Evolutionary conservation across 805 yeast species (phyloP).

Genomic region (Nakazawaea pomicola): DNA sequence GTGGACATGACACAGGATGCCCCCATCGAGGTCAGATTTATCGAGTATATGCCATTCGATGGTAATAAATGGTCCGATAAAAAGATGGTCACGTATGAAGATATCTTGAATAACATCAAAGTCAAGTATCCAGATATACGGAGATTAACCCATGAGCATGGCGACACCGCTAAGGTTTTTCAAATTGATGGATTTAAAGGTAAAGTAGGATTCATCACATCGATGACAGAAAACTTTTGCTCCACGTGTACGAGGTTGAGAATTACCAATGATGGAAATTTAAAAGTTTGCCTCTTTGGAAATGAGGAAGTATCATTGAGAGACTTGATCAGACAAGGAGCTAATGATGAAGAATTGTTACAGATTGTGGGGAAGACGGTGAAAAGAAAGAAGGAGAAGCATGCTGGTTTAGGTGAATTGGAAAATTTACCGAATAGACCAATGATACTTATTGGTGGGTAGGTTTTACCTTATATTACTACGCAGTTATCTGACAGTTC

Average conservation of each 20-base stretch:
- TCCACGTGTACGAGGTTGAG: slow-evolving; percentile 47
- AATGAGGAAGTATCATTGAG: slow-evolving; percentile 44
- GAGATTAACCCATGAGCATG: slow-evolving; percentile 24
- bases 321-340: slow-evolving; percentile 35
- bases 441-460: slow-evolving; percentile 55
- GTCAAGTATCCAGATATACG: slow-evolving; percentile 24
- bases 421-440: slow-evolving; percentile 45
- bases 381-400: slow-evolving; percentile 40
- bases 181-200: slow-evolving; percentile 39
- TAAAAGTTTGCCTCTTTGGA: slow-evolving; percentile 51
- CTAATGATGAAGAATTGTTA: slow-evolving; percentile 30
- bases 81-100: slow-evolving; percentile 41
- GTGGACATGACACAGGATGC: slow-evolving; percentile 33
- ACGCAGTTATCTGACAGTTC: no score
- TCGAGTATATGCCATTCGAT: slow-evolving; percentile 56
- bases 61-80: slow-evolving; percentile 47
- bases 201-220: slow-evolving; percentile 45
- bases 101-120: slow-evolving; percentile 32
- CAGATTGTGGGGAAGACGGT: slow-evolving; percentile 41
- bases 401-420: slow-evolving; percentile 45
- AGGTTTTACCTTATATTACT: slow-evolving; percentile 14
- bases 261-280: slow-evolving; percentile 48
- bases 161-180: slow-evolving; percentile 48
- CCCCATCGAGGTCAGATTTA: slow-evolving; percentile 45
- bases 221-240: slow-evolving; percentile 52